Evolutionary conservation across 805 yeast species (phyloP).

Genomic region (Saturnispora silvae): DNA sequence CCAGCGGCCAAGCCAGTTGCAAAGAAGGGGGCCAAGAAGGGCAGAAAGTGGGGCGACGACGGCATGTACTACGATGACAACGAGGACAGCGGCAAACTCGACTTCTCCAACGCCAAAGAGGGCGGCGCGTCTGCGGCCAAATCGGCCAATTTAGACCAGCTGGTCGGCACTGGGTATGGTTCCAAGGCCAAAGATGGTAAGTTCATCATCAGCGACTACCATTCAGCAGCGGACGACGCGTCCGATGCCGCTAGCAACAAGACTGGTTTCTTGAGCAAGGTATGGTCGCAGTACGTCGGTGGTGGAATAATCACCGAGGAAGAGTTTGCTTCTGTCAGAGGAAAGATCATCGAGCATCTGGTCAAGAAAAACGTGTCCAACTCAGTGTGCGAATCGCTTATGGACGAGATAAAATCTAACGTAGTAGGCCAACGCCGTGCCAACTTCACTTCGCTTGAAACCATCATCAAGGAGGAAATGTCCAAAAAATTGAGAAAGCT

Average conservation of each 20-base stretch:
- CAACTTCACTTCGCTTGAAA: conserved; percentile 62
- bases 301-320: conserved; percentile 54
- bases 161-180: conserved; percentile 36
- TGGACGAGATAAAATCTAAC: conserved; percentile 58
- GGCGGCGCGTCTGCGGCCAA: conserved; percentile 10
- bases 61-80: conserved; percentile 42
- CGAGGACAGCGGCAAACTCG: conserved; percentile 28
- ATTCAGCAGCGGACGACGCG: conserved; percentile 34
- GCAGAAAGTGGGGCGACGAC: conserved; percentile 58
- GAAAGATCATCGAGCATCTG: conserved; percentile 62
- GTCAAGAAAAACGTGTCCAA: conserved; percentile 86
- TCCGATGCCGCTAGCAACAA: conserved; percentile 6
- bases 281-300: conserved; percentile 53
- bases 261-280: background rate
- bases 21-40: conserved; percentile 23
- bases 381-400: conserved; percentile 66
- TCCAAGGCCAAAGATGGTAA: conserved; percentile 38
- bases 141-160: conserved; percentile 21
- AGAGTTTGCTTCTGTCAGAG: conserved; percentile 56
- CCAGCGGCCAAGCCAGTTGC: background rate
- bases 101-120: conserved; percentile 36
- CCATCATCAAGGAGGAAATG: conserved; percentile 55
- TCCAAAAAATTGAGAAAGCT: conserved; percentile 61
- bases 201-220: conserved; percentile 56
- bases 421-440: conserved; percentile 64